These are phyloP conservation scores for Aquilaria malaccensis DNA, from an alignment of 345 rosid species.

Conservation along the genomic window DNA sequence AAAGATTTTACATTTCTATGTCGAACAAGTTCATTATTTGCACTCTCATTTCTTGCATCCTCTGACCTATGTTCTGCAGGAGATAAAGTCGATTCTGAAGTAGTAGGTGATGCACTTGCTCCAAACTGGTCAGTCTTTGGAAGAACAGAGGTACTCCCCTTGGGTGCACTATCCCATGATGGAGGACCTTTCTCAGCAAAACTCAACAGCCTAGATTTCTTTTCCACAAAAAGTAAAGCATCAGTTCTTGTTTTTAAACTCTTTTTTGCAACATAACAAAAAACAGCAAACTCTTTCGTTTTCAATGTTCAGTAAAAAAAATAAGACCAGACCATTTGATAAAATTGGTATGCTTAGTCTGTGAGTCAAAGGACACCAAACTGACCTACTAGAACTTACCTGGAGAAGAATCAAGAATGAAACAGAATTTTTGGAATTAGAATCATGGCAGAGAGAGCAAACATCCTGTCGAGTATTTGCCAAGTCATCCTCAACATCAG, in stretches of 20 bases:
- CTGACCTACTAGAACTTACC: conserved; percentile 34
- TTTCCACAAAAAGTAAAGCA: conserved; percentile 18
- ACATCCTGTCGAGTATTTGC: conserved; percentile 47
- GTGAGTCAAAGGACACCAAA: conserved; percentile 10
- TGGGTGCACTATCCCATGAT: conserved; percentile 55
- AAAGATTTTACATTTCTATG: conserved; percentile 40
- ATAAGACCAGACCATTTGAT: neutral
- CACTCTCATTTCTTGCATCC: conserved; percentile 37
- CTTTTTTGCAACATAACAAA: too few species aligned
- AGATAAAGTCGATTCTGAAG: conserved; percentile 30
- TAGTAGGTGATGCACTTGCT: conserved; percentile 24
- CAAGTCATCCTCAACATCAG: conserved; percentile 30
- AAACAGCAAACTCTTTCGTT: too few species aligned
- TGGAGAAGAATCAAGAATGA: conserved; percentile 89
- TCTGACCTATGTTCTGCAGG: conserved; percentile 38
- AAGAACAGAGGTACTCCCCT: conserved; percentile 21
- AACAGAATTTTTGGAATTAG: conserved; percentile 60
- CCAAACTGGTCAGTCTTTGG: conserved; percentile 28
- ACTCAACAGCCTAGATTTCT: conserved; percentile 92
- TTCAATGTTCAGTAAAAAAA: too few species aligned
- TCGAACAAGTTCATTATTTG: conserved; percentile 29
- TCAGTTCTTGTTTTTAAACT: conserved; percentile 5
- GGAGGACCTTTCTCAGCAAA: conserved; percentile 63
- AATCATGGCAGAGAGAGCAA: conserved; percentile 89
- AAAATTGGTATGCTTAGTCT: neutral